These are phyloP conservation scores for Agrocybe pediades DNA, from an alignment of 768 basidiomycete species.

Conservation along the genomic window DNA sequence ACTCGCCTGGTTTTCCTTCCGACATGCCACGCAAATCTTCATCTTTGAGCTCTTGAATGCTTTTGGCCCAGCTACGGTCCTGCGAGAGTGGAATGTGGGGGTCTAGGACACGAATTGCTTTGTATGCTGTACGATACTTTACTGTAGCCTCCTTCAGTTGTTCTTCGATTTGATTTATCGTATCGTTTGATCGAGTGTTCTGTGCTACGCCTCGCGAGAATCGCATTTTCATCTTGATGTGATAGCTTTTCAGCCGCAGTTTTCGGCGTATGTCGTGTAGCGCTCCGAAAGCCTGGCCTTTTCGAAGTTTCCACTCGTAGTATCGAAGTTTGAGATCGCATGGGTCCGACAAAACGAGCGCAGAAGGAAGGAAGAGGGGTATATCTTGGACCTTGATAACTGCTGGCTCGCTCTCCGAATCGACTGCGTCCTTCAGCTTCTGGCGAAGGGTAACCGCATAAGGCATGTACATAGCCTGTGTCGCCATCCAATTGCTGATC, in stretches of 20 bases:
- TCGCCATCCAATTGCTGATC: constrained; percentile 7
- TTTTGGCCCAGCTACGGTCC: background rate
- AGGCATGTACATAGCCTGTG: constrained; percentile 13
- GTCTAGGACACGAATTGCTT: background rate
- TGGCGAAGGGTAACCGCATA: background rate
- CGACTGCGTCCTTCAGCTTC: background rate
- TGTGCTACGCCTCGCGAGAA: constrained; percentile 7
- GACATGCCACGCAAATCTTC: constrained; percentile 3
- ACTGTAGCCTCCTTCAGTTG: constrained; percentile 1
- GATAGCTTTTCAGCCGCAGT: constrained; percentile 3
- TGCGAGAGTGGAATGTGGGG: background rate
- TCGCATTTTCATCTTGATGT: constrained; percentile 4
- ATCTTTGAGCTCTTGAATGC: background rate
- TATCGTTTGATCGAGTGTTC: constrained; percentile 9
- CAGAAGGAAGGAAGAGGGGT: constrained; percentile 7
- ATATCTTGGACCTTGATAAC: background rate
- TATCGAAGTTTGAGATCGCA: constrained; percentile 1
- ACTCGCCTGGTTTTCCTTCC: background rate
- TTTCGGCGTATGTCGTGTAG: constrained; percentile 17
- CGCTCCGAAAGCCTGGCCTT: constrained; percentile 17
- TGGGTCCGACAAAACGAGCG: background rate
- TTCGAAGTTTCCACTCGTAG: constrained; percentile 14
- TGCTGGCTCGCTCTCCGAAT: background rate
- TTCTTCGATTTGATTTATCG: constrained; percentile 1
- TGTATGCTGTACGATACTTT: constrained; percentile 2